These are phyloP conservation scores for Phytophthora pluvialis DNA, from an alignment of 352 stramenopile genomes.

Conservation along the genomic window DNA sequence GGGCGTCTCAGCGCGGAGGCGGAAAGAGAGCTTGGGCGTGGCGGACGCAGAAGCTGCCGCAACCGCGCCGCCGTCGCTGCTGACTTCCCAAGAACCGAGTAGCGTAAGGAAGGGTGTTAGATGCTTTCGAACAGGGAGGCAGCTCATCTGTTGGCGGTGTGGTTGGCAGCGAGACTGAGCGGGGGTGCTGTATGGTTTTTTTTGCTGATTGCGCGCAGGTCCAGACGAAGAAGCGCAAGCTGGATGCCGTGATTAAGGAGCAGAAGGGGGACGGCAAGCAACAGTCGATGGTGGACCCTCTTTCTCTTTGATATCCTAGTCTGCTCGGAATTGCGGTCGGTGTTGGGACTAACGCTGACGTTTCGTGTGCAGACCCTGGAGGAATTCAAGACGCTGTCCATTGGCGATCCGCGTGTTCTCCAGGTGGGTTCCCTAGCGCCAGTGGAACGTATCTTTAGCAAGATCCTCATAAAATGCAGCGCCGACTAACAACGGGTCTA, in stretches of 20 bases:
- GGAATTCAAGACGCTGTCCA: slow-evolving; percentile 72
- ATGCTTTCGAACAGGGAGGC: slow-evolving; percentile 27
- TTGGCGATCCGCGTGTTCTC: slow-evolving; percentile 67
- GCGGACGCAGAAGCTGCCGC: not conserved
- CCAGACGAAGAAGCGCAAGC: slow-evolving; percentile 56
- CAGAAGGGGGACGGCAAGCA: slow-evolving; percentile 25
- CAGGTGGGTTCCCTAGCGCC: slow-evolving; percentile 37
- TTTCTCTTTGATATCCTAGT: not conserved
- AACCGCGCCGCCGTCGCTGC: slow-evolving; percentile 8
- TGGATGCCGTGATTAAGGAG: slow-evolving; percentile 33
- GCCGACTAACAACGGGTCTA: slow-evolving; percentile 1
- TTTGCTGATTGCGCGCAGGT: slow-evolving; percentile 5
- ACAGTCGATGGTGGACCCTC: slow-evolving; percentile 43
- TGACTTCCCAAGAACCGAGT: slow-evolving; percentile 28
- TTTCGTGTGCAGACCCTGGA: slow-evolving; percentile 47
- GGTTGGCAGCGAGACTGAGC: not conserved
- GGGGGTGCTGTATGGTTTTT: not conserved
- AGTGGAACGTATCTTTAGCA: slow-evolving; percentile 12
- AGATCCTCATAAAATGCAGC: slow-evolving; percentile 5
- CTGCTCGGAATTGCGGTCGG: not conserved
- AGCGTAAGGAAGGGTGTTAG: slow-evolving; percentile 39
- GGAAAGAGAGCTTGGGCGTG: slow-evolving; percentile 6
- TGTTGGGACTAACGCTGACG: slow-evolving; percentile 1
- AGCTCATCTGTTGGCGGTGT: slow-evolving; percentile 27
- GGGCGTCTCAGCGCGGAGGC: slow-evolving; percentile 4